Evolutionary conservation across 83 land plant species (phyloP), one percentile per base, ranked within the genome.

Genomic region (Larix sibirica): DNA sequence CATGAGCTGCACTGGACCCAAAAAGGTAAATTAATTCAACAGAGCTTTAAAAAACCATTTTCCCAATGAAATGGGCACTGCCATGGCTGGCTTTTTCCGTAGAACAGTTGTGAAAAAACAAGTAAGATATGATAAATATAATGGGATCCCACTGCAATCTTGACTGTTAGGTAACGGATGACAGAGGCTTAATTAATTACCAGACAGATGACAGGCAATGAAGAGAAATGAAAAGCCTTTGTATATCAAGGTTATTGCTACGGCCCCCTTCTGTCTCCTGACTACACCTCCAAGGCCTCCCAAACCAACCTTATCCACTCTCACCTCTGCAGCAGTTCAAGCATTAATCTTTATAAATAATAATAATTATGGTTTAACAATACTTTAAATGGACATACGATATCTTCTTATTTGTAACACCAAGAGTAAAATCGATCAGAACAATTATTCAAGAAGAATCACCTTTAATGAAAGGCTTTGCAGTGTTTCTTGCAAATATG

Each of bases 191-290:
- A n/a, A 64, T 64, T 64, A 20, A n/a, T 87, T 77, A 94, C 96
- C 92, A 36, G 98, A 85, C 69, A 96, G 93, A 87, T 96, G 97
- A 77, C 92, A 92, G 21, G 90, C 81, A 59, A 96, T 90, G 88
- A 94, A 94, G 44, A 91, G 83, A 80, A 94, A 83, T 4, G 81
- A 81, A 10, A 86, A 63, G 26, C 87, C 88, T 78, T 85, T 91
- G 90, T 82, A 94, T 44, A 54, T 81, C 67, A 94, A 83, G 60
- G 90, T 21, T 61, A 96, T 84, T 9, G 94, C 95, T 2, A 93
- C 94, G 8, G 98, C 98, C 31, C 98, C 98, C 87, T 96, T 96
- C 84, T 92, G 96, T 80, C 95, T 85, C 61, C 96, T 86, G 16
- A 91, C 86, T 5, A 94, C 83, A 1, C 91, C 92, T 40, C 98